phyloP scores from a whole-genome alignment of 805 yeast species.

The Ogataea methanolica region DNA sequence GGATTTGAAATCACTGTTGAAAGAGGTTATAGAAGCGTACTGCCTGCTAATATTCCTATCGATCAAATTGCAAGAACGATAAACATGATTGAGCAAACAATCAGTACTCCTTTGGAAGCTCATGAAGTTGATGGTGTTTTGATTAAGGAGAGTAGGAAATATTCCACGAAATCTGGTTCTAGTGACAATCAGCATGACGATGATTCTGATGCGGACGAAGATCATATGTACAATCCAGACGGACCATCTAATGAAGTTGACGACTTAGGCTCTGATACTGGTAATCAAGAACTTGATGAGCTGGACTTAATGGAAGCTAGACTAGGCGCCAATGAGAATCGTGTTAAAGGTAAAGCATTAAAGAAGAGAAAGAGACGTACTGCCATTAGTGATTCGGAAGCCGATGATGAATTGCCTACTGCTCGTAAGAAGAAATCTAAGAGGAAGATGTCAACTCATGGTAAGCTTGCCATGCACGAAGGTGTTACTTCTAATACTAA shows the following conservation, averaged over 20 bases:
- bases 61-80: slow-evolving; percentile 9
- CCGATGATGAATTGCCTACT: slow-evolving; percentile 11
- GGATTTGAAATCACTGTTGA: slow-evolving; percentile 12
- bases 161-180: background rate
- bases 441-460: slow-evolving; percentile 7
- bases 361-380: slow-evolving; percentile 9
- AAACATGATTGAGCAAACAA: slow-evolving; percentile 14
- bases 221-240: slow-evolving; percentile 1
- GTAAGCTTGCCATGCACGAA: slow-evolving; percentile 6
- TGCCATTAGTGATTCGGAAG: slow-evolving; percentile 7
- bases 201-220: slow-evolving; percentile 1
- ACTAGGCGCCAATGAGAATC: slow-evolving; percentile 12
- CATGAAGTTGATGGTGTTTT: slow-evolving; percentile 9
- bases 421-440: slow-evolving; percentile 13
- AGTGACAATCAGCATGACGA: background rate
- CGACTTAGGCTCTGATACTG: slow-evolving; percentile 34
- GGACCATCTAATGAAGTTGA: slow-evolving; percentile 32
- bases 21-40: slow-evolving; percentile 1
- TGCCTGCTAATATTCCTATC: slow-evolving; percentile 4
- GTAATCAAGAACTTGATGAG: slow-evolving; percentile 29
- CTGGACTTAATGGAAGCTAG: slow-evolving; percentile 37
- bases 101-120: slow-evolving; percentile 20
- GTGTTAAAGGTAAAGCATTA: slow-evolving; percentile 25
- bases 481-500: slow-evolving; percentile 4
- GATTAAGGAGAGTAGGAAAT: background rate